These are phyloP conservation scores for Chalciporus piperatoides DNA, from an alignment of 1,284 basidiomycete genomes.

Conservation along the genomic window DNA sequence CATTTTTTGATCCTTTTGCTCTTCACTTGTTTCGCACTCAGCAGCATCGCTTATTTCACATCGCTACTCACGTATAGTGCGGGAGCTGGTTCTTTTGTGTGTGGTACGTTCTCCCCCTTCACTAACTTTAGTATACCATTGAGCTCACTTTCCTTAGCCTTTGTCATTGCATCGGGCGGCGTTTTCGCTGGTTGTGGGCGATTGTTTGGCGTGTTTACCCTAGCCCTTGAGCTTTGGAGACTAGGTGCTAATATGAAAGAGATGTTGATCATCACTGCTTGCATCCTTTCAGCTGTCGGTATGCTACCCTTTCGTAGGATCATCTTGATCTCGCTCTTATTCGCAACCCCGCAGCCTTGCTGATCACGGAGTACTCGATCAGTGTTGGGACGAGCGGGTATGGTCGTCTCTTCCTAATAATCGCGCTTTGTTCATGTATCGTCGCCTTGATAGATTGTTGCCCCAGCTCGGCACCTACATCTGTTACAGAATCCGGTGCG, in stretches of 20 bases:
- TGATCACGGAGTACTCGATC: constrained; percentile 43
- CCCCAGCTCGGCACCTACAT: constrained; percentile 23
- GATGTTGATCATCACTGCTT: constrained; percentile 33
- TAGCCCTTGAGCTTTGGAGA: constrained; percentile 40
- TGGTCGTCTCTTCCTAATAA: constrained; percentile 7
- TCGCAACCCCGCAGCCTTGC: constrained; percentile 35
- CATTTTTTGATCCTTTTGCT: constrained; percentile 38
- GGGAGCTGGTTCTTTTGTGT: constrained; percentile 30
- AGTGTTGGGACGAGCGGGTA: constrained; percentile 39
- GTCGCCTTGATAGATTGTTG: constrained; percentile 5
- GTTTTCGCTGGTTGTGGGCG: constrained; percentile 44
- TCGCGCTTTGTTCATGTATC: neutral
- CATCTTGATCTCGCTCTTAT: neutral
- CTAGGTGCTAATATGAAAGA: constrained; percentile 37
- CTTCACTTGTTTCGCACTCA: constrained; percentile 43
- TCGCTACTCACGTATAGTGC: constrained; percentile 39
- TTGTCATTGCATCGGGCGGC: constrained; percentile 47
- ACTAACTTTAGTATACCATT: neutral
- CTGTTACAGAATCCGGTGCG: constrained; percentile 42
- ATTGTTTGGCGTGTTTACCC: constrained; percentile 42
- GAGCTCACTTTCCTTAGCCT: constrained; percentile 34
- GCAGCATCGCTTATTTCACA: constrained; percentile 42
- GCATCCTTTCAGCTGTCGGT: constrained; percentile 42
- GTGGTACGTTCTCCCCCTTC: constrained; percentile 34
- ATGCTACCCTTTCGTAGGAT: constrained; percentile 14